Base-by-base conservation (phyloP, 2,329 filamentous ascomycete species). In the Diaporthe sp. region DNA sequence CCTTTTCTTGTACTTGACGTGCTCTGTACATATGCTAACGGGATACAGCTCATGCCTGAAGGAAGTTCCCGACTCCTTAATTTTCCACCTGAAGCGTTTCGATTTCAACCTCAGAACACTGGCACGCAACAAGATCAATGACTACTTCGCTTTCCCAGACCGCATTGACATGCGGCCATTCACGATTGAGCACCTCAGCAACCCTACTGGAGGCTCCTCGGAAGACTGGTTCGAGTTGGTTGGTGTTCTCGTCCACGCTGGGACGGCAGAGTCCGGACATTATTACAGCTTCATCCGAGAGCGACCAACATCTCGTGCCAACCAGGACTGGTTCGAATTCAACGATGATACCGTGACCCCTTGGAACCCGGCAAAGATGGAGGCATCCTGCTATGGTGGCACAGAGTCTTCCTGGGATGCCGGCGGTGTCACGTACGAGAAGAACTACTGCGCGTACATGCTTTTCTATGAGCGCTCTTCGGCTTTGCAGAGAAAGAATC, bases 231-330 rank as follows among this genome's bases (percentile, higher is more conserved):
- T 98, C 80, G 95, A 98, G 83, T 89, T 99, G 4, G 96, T 98
- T n/a, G 97, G 97, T 3, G 92, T 99, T 61, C 91, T 99, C 25
- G 95, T 99, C 2, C 97, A 99, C 82, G 94, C 94, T 19, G 97
- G 97, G 22, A 98, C 94, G 3, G 95, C 96, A 17, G 95, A 98
- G 81, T 96, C 95, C 39, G 97, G 97, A 0, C 97, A 99, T 83
- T 99, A 99, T 85, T 98, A 98, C 84, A 98, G 96, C 0, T 98
- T 95, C 82, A 95, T 97, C 78, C 94, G 95, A 72, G 94, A 98
- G 82, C 90, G 95, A 25, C 92, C 94, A 28, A 87, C 85, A 22
- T 84, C 88, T 28, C 83, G 83, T 19, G 82, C 85, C 46, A 82
- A 82, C 6, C 85, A 86, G 15, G 85, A 86, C 7, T 99, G 97